Evolutionary conservation across 495 filamentous ascomycete genomes (phyloP), one percentile per base, ranked within the genome.

Genomic region (Cercophora scortea): DNA sequence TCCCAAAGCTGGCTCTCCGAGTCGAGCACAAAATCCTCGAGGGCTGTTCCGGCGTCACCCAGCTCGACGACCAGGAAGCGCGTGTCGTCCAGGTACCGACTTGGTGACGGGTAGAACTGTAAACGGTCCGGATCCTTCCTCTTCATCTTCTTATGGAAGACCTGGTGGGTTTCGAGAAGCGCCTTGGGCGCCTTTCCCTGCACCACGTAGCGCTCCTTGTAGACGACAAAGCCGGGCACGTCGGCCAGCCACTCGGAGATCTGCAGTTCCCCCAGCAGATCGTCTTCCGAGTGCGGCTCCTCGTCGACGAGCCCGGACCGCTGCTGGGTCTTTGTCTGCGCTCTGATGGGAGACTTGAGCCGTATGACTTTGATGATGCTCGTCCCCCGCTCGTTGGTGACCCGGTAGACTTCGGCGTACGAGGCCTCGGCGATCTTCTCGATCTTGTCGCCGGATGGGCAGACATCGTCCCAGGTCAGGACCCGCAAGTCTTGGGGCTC

Each of bases 161-260:
- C 61, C 59, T 75, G 74, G 60, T 79, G 84, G 15, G 89, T 88
- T 35, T 77, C 69, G 32, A 83, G 71, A 45, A 93, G 81, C 0
- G 72, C 66, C 32, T 71, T 67, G 8, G 85, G 79, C 9, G 87
- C 82, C 15, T 78, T 78, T 0, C 90, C 90, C 58, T 82, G 71
- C 0, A 95, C 73, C 8, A 96, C 72, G 43, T 86, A 83, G 6
- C 87, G 79, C 42, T 86, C 84, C 60, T 90, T 82, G 71, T 92
- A 92, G n/a, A 84, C 77, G n/a, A 89, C 88, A 66, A 94, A 96
- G n/a, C 90, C 90, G 2, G 89, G 88, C 42, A 92, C 82, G 15
- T 81, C 79, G 44, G 86, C 82, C 18, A 96, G 78, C 50, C 79
- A 83, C 51, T 89, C 83, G 16, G 91, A 82, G 50, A 93, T 85